phyloP scores from a whole-genome alignment of 306 rosid species.

The Pyrus communis region DNA sequence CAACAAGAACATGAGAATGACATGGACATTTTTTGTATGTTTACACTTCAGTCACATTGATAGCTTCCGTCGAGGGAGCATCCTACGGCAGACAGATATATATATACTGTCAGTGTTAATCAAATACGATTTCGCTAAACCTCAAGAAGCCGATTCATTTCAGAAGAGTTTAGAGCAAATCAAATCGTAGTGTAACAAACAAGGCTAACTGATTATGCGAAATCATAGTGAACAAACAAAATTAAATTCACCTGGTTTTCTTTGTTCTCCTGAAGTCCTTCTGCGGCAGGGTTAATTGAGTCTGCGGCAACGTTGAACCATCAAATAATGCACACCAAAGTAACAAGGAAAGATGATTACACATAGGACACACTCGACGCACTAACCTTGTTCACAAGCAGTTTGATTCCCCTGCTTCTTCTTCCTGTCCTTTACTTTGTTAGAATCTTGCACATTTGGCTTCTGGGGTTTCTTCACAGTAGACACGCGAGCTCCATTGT shows the following conservation, averaged over 20 bases:
- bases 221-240: neutral
- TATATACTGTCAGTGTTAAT: neutral
- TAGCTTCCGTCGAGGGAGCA: conserved; percentile 30
- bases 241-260: conserved; percentile 56
- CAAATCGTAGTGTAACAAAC: neutral
- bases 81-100: conserved; percentile 23
- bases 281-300: conserved; percentile 29
- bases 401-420: conserved; percentile 41
- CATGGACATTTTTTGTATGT: conserved; percentile 4
- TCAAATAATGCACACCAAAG: neutral
- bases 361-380: neutral
- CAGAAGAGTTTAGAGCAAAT: neutral
- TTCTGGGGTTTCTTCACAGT: conserved; percentile 41
- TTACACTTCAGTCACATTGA: conserved; percentile 32
- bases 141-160: neutral
- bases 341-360: neutral
- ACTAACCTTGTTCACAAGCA: conserved; percentile 38
- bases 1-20: conserved; percentile 21
- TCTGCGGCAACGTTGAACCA: conserved; percentile 23
- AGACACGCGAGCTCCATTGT: conserved; percentile 20
- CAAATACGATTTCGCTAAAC: neutral
- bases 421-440: conserved; percentile 32
- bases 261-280: conserved; percentile 40
- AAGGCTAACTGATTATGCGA: neutral
- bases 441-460: conserved; percentile 35